Percentiles rank a stretch among this genome's conserved stretches.
phyloP scores from a whole-genome alignment of 306 rosid species.

The Crotalaria pallida region DNA sequence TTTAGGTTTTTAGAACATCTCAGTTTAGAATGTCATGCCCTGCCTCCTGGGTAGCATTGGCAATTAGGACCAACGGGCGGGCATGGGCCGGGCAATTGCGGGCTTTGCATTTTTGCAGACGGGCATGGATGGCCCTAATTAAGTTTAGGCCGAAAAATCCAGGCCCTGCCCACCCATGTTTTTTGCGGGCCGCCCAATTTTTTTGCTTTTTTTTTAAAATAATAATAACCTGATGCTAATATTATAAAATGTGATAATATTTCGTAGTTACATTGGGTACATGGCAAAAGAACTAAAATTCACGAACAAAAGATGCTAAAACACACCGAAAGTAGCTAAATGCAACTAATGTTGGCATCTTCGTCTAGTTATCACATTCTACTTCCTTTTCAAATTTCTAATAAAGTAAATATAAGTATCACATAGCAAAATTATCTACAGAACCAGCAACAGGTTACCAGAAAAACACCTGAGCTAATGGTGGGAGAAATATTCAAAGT shows the following conservation, averaged over 20 bases:
- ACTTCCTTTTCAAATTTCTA: background rate
- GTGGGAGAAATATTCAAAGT: background rate
- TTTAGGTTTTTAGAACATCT: constrained; percentile 3
- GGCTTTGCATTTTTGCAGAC: too few species aligned
- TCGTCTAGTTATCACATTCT: background rate
- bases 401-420: background rate
- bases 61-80: too few species aligned
- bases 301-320: background rate
- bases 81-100: too few species aligned
- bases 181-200: too few species aligned
- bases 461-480: background rate
- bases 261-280: background rate
- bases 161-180: too few species aligned
- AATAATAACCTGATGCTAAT: too few species aligned
- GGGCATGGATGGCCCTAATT: too few species aligned
- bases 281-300: background rate
- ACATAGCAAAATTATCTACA: background rate
- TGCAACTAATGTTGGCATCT: background rate
- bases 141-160: too few species aligned
- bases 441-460: background rate
- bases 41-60: too few species aligned
- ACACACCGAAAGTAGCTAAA: background rate
- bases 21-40: background rate
- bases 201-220: too few species aligned
- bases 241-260: background rate